These are phyloP conservation scores for Cnidoscolus chayamansa DNA, from an alignment of 441 rosid species.

Conservation along the genomic window DNA sequence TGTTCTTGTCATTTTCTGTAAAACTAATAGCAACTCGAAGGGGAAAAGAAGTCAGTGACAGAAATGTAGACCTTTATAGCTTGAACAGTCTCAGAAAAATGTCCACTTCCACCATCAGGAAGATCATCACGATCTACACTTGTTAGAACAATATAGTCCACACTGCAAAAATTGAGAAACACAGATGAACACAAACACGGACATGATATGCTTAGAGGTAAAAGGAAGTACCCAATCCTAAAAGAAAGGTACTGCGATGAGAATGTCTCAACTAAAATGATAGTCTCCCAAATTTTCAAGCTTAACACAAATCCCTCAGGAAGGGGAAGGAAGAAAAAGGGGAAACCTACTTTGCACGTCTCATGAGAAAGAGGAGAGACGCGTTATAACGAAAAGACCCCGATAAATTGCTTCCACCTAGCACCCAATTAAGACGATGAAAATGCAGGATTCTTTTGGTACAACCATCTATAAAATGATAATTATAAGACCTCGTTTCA, in stretches of 20 bases:
- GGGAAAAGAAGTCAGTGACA: neutral
- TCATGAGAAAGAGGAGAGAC: neutral
- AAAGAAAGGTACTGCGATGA: neutral
- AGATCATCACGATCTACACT: conserved; percentile 98
- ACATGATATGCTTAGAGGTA: neutral
- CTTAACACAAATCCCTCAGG: neutral
- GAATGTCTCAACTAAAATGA: neutral
- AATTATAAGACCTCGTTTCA: neutral
- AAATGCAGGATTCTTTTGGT: neutral
- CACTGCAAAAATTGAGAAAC: conserved; percentile 41
- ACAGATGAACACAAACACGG: neutral
- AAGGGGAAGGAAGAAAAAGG: neutral
- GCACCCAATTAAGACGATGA: neutral
- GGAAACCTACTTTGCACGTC: neutral
- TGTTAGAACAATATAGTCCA: conserved; percentile 92
- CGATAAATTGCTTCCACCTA: neutral
- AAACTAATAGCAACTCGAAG: neutral
- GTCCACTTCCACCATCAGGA: conserved; percentile 99
- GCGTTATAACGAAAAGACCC: neutral
- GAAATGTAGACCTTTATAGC: conserved; percentile 70
- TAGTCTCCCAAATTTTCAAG: neutral
- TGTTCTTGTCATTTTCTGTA: conserved; percentile 10
- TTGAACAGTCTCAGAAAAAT: conserved; percentile 86
- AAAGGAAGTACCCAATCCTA: neutral
- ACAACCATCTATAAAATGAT: neutral